Base-by-base conservation (phyloP, 2,329 filamentous ascomycete species). In the Paradendryphiella salina region DNA sequence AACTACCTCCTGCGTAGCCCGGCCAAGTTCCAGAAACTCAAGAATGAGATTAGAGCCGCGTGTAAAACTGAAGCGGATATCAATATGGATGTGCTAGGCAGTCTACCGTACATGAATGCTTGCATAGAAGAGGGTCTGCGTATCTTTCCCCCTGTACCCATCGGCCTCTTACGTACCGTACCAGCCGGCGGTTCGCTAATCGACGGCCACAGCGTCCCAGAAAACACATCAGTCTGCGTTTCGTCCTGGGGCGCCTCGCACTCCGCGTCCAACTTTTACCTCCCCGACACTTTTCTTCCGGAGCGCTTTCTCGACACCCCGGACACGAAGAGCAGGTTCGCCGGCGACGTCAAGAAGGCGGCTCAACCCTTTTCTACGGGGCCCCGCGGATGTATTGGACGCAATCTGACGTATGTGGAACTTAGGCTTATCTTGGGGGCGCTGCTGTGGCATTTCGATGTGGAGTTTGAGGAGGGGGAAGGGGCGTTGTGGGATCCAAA, bases 51-150 rank as follows among this genome's bases (percentile, higher is more conserved):
- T 14, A 60, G 69, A 21, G 32, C 36, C 7, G 65, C 65, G 7
- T 61, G 63, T 49, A 60, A 63, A 15, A 57, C 54, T 6, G 60
- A 68, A 43, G 59, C 60, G 13, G 70, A 73, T n/a, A 55, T 73
- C 23, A 69, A 63, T 28, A 71, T 70, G 61, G 63, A 71, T 28
- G 51, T 64, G 6, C 56, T 69, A 1, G 52, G 52, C 5, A 52
- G 32, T 14, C 55, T 76, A 11, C 63, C 66, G 1, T 80, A 78
- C 54, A 65, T 79, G 49, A 69, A 75, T 32, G 77, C 77, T 3
- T 75, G 76, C 48, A 67, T 80, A 10, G 73, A 77, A 44, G 78
- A 81, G 62, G 74, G 70, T 1, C 63, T 80, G 4, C 69, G 78
- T 6, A 73, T 78, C 43, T 76, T 76, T 56, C 77, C 77, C 1